A percentile compares a stretch with the other conserved stretches of the same genome.
Evolutionary conservation across 768 basidiomycete genomes (phyloP).

Genomic region (Hericium alpestre): DNA sequence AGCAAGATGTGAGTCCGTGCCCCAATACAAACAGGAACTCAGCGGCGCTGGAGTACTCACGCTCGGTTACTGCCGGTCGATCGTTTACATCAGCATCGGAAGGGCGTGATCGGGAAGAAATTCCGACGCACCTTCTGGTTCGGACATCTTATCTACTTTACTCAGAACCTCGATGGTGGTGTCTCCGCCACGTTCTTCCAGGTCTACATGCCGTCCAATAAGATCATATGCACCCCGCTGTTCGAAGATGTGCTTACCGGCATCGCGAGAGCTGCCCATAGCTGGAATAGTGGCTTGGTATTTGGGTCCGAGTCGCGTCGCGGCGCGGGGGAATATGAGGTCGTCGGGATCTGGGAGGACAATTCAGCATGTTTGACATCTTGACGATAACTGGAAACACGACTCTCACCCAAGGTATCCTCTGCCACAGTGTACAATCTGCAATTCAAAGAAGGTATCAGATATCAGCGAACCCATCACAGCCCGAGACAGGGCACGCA

Average conservation of each 20-base stretch:
- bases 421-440: constrained; percentile 87
- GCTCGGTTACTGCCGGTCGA: constrained; percentile 39
- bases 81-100: constrained; percentile 6
- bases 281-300: constrained; percentile 60
- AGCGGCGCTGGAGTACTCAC: constrained; percentile 25
- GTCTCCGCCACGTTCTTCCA: constrained; percentile 58
- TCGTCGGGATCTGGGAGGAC: constrained; percentile 75
- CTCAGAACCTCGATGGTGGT: constrained; percentile 66
- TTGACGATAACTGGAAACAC: background rate
- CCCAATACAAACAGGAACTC: background rate
- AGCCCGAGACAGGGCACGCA: constrained; percentile 27
- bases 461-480: background rate
- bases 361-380: too few relatives aligned
- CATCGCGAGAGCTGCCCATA: constrained; percentile 20
- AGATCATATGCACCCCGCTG: background rate
- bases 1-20: background rate
- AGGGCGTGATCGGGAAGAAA: constrained; percentile 5
- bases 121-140: constrained; percentile 50
- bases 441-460: constrained; percentile 5
- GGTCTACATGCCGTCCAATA: constrained; percentile 8
- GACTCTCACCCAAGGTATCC: constrained; percentile 72
- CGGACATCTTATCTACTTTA: constrained; percentile 50
- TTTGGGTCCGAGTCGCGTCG: constrained; percentile 82
- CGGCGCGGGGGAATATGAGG: constrained; percentile 88
- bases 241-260: constrained; percentile 11